Base-by-base conservation (phyloP, 352 stramenopile genomes). In the Pythium guiyangense region DNA sequence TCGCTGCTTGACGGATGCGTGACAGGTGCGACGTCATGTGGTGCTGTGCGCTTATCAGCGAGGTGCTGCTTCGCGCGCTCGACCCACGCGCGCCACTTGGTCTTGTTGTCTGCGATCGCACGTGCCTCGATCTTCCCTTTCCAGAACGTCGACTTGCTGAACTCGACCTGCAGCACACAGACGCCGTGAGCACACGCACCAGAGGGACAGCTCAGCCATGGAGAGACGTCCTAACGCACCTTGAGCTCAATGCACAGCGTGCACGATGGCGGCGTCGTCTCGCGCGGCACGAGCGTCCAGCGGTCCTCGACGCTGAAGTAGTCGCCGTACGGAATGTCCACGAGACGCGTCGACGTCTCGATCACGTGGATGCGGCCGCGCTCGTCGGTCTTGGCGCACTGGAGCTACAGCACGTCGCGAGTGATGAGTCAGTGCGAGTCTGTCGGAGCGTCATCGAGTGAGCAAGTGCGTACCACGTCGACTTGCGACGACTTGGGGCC, bases 271-370 rank as follows among this genome's bases (percentile, higher is more conserved):
- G 64, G 22, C 22, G 83, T 58, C 1, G 67, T 69, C 17, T 65
- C 46, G 43, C 71, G 58, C 8, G 78, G 73, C n/a, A 83, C 66
- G 44, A 94, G 71, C 15, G 78, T 90, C 78, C 84, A 93, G 6
- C 85, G 77, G 29, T 92, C 81, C 59, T 93, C 83, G 3, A 94
- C 85, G 54, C 79, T 91, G 46, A 94, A 94, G 64, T 90, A 93
- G 61, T 94, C 85, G 22, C 85, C 83, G 56, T 94, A 94, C 6
- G 85, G 85, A 54, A 94, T 92, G 62, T 94, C 85, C 42, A 84
- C 79, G 3, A 94, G 64, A 31, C 78, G 71, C 9, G 85, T 94
- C 25, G 83, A 92, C 15, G 77, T 88, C 52, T 94, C 85, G 0
- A 94, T 76, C 9, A 84, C 67, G 35, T 69, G 66, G 9, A 80